Evolutionary conservation across 495 filamentous ascomycete species (phyloP).

Genomic region (Penicillium simplicissimum): DNA sequence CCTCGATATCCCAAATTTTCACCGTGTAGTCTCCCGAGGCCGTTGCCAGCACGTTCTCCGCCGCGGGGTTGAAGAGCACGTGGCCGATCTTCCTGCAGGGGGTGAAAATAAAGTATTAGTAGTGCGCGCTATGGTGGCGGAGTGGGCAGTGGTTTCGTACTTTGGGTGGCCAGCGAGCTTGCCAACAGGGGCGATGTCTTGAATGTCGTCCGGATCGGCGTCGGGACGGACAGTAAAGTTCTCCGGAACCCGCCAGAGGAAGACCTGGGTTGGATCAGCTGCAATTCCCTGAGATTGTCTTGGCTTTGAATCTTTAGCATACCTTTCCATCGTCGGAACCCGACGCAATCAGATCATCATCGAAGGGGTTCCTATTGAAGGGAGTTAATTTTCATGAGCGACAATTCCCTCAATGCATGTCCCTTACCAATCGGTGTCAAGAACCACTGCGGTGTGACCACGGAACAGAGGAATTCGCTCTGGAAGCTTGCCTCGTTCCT

Average conservation of each 20-base stretch:
- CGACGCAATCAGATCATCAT: constrained; percentile 89
- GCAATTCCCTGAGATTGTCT: background rate
- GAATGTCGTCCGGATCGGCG: constrained; percentile 67
- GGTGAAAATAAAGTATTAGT: constrained; percentile 12
- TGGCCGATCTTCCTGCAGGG: constrained; percentile 83
- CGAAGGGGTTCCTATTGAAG: constrained; percentile 82
- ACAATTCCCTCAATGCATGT: constrained; percentile 6
- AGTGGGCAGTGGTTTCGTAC: constrained; percentile 27
- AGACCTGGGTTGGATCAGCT: constrained; percentile 55
- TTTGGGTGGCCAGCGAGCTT: constrained; percentile 70
- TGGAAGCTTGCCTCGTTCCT: constrained; percentile 83
- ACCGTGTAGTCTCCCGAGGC: constrained; percentile 93
- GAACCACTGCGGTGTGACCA: constrained; percentile 90
- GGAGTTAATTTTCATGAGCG: constrained; percentile 27
- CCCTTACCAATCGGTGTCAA: constrained; percentile 95
- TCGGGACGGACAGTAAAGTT: constrained; percentile 82
- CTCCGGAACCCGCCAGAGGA: constrained; percentile 93
- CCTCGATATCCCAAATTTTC: constrained; percentile 92
- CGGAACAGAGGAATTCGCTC: constrained; percentile 94
- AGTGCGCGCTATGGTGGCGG: constrained; percentile 2
- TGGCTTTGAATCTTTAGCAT: constrained; percentile 2
- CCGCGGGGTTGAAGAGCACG: constrained; percentile 95
- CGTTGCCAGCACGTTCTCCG: constrained; percentile 92
- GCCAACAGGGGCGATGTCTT: constrained; percentile 76
- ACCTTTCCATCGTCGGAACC: constrained; percentile 95